Conservation (phyloP, 768 basidiomycete species). For the Mycena polygramma region DNA sequence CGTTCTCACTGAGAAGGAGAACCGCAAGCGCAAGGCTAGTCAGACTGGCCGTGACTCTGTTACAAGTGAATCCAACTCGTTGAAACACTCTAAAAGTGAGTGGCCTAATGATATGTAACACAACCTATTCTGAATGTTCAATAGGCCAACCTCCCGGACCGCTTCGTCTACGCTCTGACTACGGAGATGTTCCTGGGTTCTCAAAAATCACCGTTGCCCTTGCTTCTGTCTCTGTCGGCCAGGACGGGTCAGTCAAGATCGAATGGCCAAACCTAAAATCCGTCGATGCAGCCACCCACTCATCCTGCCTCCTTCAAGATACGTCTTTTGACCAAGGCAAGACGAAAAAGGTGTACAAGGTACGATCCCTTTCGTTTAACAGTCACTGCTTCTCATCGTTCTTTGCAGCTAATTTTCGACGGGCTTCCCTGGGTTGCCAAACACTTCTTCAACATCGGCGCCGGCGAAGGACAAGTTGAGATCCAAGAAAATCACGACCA, state of each 20-base stretch:
- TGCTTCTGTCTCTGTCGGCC: conserved; percentile 12
- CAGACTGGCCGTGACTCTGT: neutral
- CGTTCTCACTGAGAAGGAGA: conserved; percentile 21
- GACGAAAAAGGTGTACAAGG: conserved; percentile 17
- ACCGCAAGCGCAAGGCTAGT: conserved; percentile 12
- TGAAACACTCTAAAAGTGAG: conserved; percentile 12
- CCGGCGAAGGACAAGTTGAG: conserved; percentile 9
- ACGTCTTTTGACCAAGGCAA: conserved; percentile 12
- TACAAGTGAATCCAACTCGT: neutral
- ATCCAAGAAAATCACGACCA: conserved; percentile 14
- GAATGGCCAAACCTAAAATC: conserved; percentile 3
- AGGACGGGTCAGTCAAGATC: conserved; percentile 3
- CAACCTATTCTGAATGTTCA: neutral
- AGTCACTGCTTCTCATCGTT: neutral
- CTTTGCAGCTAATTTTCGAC: conserved; percentile 1
- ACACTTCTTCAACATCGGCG: conserved; percentile 9
- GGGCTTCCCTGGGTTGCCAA: conserved; percentile 21
- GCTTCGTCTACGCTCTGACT: neutral
- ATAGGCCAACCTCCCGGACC: neutral
- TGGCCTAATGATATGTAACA: neutral
- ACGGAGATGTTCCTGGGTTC: conserved; percentile 2
- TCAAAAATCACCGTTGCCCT: conserved; percentile 14
- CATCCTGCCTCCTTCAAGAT: conserved; percentile 4
- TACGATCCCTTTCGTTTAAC: neutral
- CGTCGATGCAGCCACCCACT: neutral